Evolutionary conservation across 805 yeast genomes (phyloP).

Genomic region (Candida pseudofarinosa): DNA sequence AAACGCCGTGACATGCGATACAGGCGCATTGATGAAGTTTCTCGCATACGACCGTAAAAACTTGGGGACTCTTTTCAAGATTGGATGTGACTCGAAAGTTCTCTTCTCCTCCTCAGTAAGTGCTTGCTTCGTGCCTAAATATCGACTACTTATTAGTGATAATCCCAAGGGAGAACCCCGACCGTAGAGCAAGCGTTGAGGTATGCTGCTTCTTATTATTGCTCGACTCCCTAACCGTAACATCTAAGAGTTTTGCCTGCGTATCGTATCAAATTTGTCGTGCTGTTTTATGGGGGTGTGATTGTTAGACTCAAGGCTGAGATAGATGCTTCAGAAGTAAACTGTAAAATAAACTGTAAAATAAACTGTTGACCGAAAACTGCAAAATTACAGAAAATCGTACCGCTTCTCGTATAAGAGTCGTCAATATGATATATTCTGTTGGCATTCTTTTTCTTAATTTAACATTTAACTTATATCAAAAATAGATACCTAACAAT

Average conservation of each 20-base stretch:
- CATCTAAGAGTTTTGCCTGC: no score
- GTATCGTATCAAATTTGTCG: no score
- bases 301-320: no score
- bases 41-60: constrained; percentile 48
- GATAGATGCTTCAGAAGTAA: no score
- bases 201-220: no score
- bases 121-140: background rate
- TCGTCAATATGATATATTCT: background rate
- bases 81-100: constrained; percentile 10
- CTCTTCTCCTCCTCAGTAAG: background rate
- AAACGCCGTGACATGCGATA: constrained; percentile 60
- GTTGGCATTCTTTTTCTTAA: no score
- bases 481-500: background rate
- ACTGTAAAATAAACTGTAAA: background rate
- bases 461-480: no score
- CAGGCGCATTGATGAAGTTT: constrained; percentile 51
- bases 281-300: no score
- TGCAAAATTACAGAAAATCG: background rate
- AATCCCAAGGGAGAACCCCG: background rate
- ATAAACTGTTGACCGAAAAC: background rate
- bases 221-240: no score
- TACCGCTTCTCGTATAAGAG: background rate
- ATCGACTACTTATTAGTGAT: background rate
- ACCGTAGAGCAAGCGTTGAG: no score
- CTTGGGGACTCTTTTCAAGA: constrained; percentile 41